Evolutionary conservation across 352 stramenopile species (phyloP), one percentile per base, ranked within the genome.

Genomic region (Blastocystis sp.): DNA sequence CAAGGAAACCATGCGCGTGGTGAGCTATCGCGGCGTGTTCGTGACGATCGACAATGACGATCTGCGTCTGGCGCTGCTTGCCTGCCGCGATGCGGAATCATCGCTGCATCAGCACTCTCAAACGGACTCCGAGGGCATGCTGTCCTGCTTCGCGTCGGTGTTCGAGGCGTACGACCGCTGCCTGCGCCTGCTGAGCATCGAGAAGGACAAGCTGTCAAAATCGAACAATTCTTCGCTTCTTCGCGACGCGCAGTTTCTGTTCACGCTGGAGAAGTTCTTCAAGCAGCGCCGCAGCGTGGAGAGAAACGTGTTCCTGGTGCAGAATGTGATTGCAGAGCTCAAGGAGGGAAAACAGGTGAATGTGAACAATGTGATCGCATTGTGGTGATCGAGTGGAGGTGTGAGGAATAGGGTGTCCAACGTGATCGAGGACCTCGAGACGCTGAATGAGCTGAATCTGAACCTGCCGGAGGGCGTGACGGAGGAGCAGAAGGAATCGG

Each of bases 81-180:
- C 34, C 38, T 54, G 34, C 45, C 66, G 66, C 11, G 66, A 54
- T 19, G 66, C 66, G 1, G 66, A 77, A 19, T 14, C 19, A 19
- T n/a, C 66, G 3, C 52, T 77, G 40, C 66, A 60, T 3, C 66
- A 34, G 14, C 40, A 40, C 2, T 34, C 54, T 77, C n/a, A 14
- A 10, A 19, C n/a, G 11, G 66, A 77, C 43, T 34, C 54, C 4
- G 66, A 77, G 43, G 38, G 66, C 52, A 43, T 54, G 52, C 17
- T 77, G 66, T n/a, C 19, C n/a, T 21, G n/a, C 34, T 77, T 77
- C 10, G 66, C 38, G 3, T 3, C 38, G 24, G n/a, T 77, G 6
- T 77, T 77, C 52, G 66, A 77, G 21, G 66, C 66, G 24, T 77
- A 61, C 34, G 66, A 77, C 34, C n/a, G n/a, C 17, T 54, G 34